Conservation (phyloP, 179 eudicot species). For the Heliamphora pulchella region DNA sequence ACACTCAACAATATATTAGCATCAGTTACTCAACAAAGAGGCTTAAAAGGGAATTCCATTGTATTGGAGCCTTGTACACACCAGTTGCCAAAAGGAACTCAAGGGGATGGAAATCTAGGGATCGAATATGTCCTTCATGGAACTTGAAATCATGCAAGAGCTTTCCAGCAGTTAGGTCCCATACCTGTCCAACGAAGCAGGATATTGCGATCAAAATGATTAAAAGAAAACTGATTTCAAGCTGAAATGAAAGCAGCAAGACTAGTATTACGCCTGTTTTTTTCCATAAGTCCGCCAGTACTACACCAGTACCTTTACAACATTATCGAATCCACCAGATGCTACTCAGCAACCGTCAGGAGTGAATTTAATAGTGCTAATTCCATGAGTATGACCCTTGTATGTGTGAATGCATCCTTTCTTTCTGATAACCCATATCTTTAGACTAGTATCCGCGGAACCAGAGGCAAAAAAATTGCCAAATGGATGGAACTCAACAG, state of each 20-base stretch:
- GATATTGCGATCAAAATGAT: not conserved
- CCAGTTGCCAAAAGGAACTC: slow-evolving; percentile 97
- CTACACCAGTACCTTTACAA: slow-evolving; percentile 59
- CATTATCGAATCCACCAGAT: slow-evolving; percentile 87
- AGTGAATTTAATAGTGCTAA: slow-evolving; percentile 69
- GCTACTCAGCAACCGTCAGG: slow-evolving; percentile 99
- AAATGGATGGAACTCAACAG: slow-evolving; percentile 88
- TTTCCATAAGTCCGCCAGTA: no score
- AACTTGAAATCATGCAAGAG: slow-evolving; percentile 82
- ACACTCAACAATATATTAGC: no score
- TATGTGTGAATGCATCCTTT: slow-evolving; percentile 90
- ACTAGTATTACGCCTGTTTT: no score
- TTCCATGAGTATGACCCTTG: slow-evolving; percentile 81
- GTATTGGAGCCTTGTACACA: slow-evolving; percentile 20
- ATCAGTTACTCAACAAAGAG: no score
- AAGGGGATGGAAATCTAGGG: slow-evolving; percentile 85
- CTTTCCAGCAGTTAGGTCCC: slow-evolving; percentile 99
- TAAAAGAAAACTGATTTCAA: not conserved
- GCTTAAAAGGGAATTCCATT: no score
- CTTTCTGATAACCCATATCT: slow-evolving; percentile 92
- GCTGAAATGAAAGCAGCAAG: not conserved
- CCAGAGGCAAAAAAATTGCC: slow-evolving; percentile 99
- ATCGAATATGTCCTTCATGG: slow-evolving; percentile 80
- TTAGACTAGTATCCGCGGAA: slow-evolving; percentile 80
- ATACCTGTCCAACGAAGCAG: slow-evolving; percentile 44